Conservation (phyloP, 345 rosid species). For the Sapria himalayana region DNA sequence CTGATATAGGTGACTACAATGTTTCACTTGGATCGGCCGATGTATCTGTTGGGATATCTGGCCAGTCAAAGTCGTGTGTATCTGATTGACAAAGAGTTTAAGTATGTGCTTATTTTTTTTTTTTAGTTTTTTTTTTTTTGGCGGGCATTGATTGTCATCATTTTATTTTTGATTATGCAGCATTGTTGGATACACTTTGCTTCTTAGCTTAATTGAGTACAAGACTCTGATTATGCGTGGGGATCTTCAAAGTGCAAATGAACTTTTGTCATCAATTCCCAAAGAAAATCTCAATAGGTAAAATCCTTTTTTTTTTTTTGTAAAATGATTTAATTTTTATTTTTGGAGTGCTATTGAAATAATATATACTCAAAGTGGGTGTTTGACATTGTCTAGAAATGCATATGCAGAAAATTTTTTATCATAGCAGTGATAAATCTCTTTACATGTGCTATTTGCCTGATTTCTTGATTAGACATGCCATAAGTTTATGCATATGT, state of each 20-base stretch:
- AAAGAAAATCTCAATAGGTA: slow-evolving; percentile 77
- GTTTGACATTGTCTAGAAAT: too few relatives aligned
- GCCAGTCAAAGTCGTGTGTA: slow-evolving; percentile 95
- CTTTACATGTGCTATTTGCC: too few relatives aligned
- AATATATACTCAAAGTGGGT: too few relatives aligned
- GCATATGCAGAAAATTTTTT: too few relatives aligned
- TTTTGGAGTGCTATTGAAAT: too few relatives aligned
- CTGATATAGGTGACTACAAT: slow-evolving; percentile 90
- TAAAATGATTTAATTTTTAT: too few relatives aligned
- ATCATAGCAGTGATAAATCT: too few relatives aligned
- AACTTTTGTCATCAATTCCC: slow-evolving; percentile 67
- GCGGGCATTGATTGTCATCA: background rate
- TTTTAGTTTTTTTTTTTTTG: background rate
- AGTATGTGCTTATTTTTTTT: slow-evolving; percentile 26
- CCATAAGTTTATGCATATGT: too few relatives aligned
- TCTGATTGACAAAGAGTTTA: slow-evolving; percentile 94
- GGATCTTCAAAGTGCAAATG: slow-evolving; percentile 59
- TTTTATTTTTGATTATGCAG: slow-evolving; percentile 16
- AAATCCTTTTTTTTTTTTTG: background rate
- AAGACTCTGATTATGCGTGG: slow-evolving; percentile 97
- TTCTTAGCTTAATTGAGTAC: slow-evolving; percentile 80
- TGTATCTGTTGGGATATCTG: slow-evolving; percentile 96
- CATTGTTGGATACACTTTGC: slow-evolving; percentile 65
- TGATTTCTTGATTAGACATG: too few relatives aligned
- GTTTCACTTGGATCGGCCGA: slow-evolving; percentile 98